These are phyloP conservation scores for Protomyces pachydermus DNA, from an alignment of 1,139 yeast genomes.

Conservation along the genomic window DNA sequence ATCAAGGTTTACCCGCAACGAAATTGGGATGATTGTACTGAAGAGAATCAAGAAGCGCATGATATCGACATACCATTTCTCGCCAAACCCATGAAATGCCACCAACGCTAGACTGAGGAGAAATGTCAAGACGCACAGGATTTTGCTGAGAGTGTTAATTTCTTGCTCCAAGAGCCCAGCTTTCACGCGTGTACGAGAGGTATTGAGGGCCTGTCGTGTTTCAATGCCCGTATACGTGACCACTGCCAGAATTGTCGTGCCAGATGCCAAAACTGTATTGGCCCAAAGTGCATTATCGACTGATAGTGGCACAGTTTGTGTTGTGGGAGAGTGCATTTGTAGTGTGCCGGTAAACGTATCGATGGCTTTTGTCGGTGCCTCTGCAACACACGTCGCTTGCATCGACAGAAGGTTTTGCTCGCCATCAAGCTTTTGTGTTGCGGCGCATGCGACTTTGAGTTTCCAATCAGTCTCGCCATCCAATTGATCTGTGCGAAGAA, in stretches of 20 bases:
- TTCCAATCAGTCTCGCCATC: constrained; percentile 99
- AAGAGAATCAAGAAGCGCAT: constrained; percentile 86
- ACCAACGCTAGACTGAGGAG: constrained; percentile 71
- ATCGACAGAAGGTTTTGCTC: background rate
- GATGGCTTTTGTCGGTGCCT: constrained; percentile 77
- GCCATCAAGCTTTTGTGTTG: constrained; percentile 7
- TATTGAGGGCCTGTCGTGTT: constrained; percentile 83
- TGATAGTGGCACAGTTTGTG: constrained; percentile 57
- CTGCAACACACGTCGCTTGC: constrained; percentile 49
- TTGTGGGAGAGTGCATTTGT: background rate
- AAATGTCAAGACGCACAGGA: constrained; percentile 82
- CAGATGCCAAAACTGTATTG: constrained; percentile 92
- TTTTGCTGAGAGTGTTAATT: constrained; percentile 80
- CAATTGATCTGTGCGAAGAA: constrained; percentile 91
- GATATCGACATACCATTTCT: constrained; percentile 80
- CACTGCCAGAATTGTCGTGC: constrained; percentile 75
- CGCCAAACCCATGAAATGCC: constrained; percentile 68
- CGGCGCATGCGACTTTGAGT: constrained; percentile 45
- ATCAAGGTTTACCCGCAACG: constrained; percentile 82
- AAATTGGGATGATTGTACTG: constrained; percentile 93
- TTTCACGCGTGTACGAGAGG: constrained; percentile 61
- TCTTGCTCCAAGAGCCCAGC: constrained; percentile 86
- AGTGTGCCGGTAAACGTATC: constrained; percentile 64
- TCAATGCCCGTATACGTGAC: constrained; percentile 86
- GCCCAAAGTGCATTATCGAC: constrained; percentile 98